phyloP scores from a whole-genome alignment of 1,284 basidiomycete genomes.

The Boletellus sp. region DNA sequence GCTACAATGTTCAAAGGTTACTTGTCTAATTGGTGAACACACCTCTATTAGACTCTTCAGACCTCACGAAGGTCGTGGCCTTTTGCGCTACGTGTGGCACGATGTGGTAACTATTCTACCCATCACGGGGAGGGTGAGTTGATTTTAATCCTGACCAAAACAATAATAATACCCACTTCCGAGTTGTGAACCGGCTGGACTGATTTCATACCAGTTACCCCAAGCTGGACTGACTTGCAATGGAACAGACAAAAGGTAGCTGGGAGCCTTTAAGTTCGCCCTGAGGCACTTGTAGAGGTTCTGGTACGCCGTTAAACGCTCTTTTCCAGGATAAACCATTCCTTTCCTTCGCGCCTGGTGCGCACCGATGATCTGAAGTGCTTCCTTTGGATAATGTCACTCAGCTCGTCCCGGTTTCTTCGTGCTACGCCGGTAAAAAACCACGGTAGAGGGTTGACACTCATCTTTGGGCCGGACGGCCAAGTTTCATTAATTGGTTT shows the following conservation, averaged over 20 bases:
- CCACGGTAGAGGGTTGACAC: constrained; percentile 20
- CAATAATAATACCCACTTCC: neutral
- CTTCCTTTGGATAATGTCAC: constrained; percentile 19
- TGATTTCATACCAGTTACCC: constrained; percentile 1
- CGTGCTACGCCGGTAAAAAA: constrained; percentile 10
- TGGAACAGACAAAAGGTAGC: neutral
- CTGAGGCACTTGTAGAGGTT: neutral
- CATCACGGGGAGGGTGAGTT: neutral
- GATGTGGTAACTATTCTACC: neutral
- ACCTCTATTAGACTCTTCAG: too few relatives aligned
- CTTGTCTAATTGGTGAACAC: too few relatives aligned
- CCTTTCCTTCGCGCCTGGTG: constrained; percentile 24
- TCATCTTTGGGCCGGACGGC: constrained; percentile 27
- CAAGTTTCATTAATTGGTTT: constrained; percentile 27
- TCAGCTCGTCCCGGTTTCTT: constrained; percentile 10
- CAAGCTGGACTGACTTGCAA: constrained; percentile 13
- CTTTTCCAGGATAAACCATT: constrained; percentile 3
- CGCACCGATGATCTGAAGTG: constrained; percentile 23
- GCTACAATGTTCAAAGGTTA: too few relatives aligned
- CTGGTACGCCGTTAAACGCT: constrained; percentile 1
- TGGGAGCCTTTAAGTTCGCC: neutral
- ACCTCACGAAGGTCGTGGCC: too few relatives aligned
- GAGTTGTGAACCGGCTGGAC: neutral
- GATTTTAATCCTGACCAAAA: constrained; percentile 6
- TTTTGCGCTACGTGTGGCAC: neutral